Evolutionary conservation across 352 stramenopile genomes (phyloP).

Genomic region (Elongisporangium anandrum): DNA sequence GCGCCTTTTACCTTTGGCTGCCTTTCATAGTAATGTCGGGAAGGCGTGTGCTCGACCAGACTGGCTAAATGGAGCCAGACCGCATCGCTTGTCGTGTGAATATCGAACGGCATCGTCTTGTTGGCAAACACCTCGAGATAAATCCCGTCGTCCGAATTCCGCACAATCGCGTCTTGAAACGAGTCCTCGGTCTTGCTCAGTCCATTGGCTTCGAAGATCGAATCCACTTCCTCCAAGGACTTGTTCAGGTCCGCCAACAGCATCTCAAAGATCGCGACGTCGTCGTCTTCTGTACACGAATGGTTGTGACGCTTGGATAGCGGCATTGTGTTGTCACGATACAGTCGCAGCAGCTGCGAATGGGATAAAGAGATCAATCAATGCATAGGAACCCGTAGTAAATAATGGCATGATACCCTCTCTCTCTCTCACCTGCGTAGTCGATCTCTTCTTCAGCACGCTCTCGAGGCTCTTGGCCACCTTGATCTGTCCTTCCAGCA

Average conservation of each 20-base stretch:
- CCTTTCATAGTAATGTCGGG: constrained; percentile 31
- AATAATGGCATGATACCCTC: background rate
- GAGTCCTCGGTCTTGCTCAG: constrained; percentile 7
- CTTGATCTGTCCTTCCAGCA: constrained; percentile 34
- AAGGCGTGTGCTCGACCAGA: constrained; percentile 24
- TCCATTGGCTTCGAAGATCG: constrained; percentile 18
- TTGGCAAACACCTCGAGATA: constrained; percentile 34
- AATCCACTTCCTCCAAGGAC: constrained; percentile 30
- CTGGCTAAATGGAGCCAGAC: constrained; percentile 38
- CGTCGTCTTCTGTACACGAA: constrained; percentile 14
- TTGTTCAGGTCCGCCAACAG: constrained; percentile 26
- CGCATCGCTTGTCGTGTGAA: constrained; percentile 23
- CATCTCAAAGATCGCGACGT: constrained; percentile 28
- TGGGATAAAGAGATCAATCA: background rate
- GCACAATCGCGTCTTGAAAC: constrained; percentile 6
- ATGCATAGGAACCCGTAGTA: background rate
- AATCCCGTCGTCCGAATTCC: constrained; percentile 6
- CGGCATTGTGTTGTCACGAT: constrained; percentile 18
- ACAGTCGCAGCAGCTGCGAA: background rate
- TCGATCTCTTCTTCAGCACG: constrained; percentile 25
- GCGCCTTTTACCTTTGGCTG: constrained; percentile 11
- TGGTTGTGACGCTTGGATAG: constrained; percentile 20
- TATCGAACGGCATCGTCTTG: constrained; percentile 39
- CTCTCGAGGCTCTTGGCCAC: constrained; percentile 26
- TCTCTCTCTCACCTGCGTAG: constrained; percentile 14